Percentiles rank a stretch among this genome's conserved stretches.
Conservation (phyloP, 2,329 filamentous ascomycete species). For the Plenodomus lindquistii region DNA sequence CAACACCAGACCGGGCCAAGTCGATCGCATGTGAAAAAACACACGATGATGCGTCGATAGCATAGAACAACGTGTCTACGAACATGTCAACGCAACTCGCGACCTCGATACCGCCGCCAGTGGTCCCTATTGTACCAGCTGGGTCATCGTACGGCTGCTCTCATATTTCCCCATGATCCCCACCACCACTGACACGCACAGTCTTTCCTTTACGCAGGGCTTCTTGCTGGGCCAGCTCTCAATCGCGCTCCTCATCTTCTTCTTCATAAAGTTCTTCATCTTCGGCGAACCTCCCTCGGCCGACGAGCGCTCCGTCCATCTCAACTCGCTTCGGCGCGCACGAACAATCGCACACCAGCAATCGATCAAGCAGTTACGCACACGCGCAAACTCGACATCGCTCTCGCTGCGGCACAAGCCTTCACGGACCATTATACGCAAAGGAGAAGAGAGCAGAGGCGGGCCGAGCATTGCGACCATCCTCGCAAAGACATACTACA, state of each 20-base stretch:
- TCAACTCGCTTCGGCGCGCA: slow-evolving; percentile 74
- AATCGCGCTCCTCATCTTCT: slow-evolving; percentile 85
- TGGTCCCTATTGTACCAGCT: slow-evolving; percentile 10
- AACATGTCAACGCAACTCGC: slow-evolving; percentile 14
- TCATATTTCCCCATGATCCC: not conserved
- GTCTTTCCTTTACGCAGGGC: slow-evolving; percentile 89
- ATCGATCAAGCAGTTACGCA: slow-evolving; percentile 28
- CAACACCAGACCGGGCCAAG: slow-evolving; percentile 1
- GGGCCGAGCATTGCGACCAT: slow-evolving; percentile 91
- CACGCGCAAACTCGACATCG: slow-evolving; percentile 41
- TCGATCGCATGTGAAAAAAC: not conserved
- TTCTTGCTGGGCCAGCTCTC: slow-evolving; percentile 92
- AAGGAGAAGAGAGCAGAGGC: slow-evolving; percentile 47
- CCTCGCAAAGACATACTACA: slow-evolving; percentile 96
- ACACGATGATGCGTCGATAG: slow-evolving; percentile 3
- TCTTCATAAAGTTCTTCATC: slow-evolving; percentile 99
- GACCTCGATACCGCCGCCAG: slow-evolving; percentile 17
- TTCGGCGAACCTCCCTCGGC: slow-evolving; percentile 90
- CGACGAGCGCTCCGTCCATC: slow-evolving; percentile 75
- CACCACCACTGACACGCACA: slow-evolving; percentile 46
- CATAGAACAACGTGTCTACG: slow-evolving; percentile 11
- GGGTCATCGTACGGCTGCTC: slow-evolving; percentile 18
- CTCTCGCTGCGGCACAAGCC: slow-evolving; percentile 42
- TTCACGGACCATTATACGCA: slow-evolving; percentile 52
- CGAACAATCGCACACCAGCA: slow-evolving; percentile 70